Conservation (phyloP, 139 green algal species). For the Chlorella sp. region DNA sequence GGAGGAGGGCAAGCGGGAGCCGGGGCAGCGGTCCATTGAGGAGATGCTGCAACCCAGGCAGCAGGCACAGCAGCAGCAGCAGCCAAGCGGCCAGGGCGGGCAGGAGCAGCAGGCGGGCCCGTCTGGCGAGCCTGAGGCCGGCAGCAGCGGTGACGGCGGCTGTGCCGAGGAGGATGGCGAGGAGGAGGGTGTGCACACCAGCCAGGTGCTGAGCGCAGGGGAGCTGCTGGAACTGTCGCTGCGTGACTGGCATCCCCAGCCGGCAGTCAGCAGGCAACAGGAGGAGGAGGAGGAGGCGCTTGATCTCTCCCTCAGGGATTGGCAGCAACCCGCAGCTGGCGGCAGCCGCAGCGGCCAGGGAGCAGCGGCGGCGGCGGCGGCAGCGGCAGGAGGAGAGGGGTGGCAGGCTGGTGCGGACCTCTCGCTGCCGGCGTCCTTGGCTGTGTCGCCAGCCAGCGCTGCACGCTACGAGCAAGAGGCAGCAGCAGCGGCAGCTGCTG, state of each 20-base stretch:
- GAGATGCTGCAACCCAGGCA: slow-evolving; percentile 27
- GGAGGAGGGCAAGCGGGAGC: slow-evolving; percentile 25
- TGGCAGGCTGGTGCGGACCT: not conserved
- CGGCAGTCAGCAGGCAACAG: not conserved
- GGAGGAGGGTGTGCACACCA: not conserved
- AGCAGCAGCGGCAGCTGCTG: not conserved
- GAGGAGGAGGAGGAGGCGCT: not conserved
- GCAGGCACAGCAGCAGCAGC: not conserved
- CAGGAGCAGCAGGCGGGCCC: not conserved
- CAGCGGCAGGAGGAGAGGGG: no score
- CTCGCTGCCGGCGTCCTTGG: slow-evolving; percentile 8
- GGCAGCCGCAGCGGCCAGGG: not conserved
- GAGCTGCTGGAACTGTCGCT: slow-evolving; percentile 36
- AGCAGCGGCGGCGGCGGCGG: not conserved
- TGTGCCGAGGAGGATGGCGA: not conserved
- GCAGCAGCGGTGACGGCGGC: not conserved
- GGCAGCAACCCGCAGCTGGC: not conserved
- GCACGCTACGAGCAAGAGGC: not conserved
- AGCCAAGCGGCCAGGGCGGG: not conserved
- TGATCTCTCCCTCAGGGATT: not conserved
- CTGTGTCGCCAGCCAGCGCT: not conserved
- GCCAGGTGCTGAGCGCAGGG: not conserved
- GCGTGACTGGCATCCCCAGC: slow-evolving; percentile 20
- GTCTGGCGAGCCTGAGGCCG: not conserved
- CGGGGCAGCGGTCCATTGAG: slow-evolving; percentile 34